Evolutionary conservation across 164 flowering plant genomes (phyloP).

Genomic region (Cinnamomum micranthum): DNA sequence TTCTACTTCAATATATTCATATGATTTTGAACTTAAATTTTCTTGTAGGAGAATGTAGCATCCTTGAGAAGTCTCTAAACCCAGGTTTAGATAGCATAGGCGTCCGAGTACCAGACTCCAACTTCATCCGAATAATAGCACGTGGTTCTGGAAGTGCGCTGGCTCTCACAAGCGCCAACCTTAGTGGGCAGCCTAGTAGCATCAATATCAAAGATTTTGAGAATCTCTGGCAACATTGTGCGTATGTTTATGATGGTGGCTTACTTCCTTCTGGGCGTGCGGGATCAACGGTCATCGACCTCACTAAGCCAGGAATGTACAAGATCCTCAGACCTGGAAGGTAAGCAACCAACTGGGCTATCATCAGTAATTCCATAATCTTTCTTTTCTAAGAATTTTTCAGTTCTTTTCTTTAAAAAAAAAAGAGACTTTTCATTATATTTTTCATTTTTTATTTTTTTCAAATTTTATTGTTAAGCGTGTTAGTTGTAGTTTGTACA

Average conservation of each 20-base stretch:
- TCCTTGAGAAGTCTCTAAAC: slow-evolving; percentile 82
- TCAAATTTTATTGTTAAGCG: no score
- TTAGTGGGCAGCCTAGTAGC: slow-evolving; percentile 85
- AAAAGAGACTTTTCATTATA: no score
- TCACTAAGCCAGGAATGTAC: slow-evolving; percentile 59
- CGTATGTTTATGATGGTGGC: slow-evolving; percentile 79
- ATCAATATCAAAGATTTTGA: slow-evolving; percentile 75
- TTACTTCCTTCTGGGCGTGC: slow-evolving; percentile 84
- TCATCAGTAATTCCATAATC: no score
- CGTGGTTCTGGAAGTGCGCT: slow-evolving; percentile 76
- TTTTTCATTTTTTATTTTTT: no score
- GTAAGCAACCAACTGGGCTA: slow-evolving; percentile 30
- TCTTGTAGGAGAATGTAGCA: slow-evolving; percentile 70
- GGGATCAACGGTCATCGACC: slow-evolving; percentile 91
- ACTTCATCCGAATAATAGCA: slow-evolving; percentile 68
- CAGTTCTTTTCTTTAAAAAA: no score
- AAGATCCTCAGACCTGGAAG: slow-evolving; percentile 90
- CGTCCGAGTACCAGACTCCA: slow-evolving; percentile 80
- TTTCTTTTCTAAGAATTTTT: no score
- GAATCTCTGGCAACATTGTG: slow-evolving; percentile 82
- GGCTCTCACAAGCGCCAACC: slow-evolving; percentile 93
- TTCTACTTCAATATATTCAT: neutral
- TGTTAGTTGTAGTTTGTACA: no score
- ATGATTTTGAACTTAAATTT: neutral
- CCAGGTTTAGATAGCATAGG: slow-evolving; percentile 90